These are phyloP conservation scores for Isatis tinctoria DNA, from an alignment of 345 rosid species.

Conservation along the genomic window DNA sequence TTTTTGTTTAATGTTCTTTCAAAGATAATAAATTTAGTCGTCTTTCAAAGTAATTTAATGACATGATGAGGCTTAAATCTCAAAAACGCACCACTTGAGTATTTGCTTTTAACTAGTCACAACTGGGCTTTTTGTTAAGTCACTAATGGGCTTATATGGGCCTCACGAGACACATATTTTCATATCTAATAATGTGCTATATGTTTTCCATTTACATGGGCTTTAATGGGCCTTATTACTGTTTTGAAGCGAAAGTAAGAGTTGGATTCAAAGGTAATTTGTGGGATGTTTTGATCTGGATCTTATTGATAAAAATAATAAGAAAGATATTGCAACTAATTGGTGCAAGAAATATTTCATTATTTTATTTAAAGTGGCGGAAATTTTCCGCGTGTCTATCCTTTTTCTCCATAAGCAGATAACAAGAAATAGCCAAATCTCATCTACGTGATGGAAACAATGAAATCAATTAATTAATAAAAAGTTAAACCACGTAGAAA, in stretches of 20 bases:
- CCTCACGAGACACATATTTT: not conserved
- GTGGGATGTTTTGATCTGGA: not conserved
- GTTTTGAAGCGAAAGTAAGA: not conserved
- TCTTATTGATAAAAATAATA: not conserved
- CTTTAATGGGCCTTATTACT: not conserved
- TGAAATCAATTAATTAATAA: not conserved
- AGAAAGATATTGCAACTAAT: not conserved
- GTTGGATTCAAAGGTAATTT: not conserved
- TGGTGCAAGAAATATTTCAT: not conserved
- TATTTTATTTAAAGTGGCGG: not conserved
- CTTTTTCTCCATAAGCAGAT: slow-evolving; percentile 21
- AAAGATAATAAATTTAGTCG: slow-evolving; percentile 8
- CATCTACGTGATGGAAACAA: not conserved
- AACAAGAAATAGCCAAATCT: slow-evolving; percentile 32
- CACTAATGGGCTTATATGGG: not conserved
- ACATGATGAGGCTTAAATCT: not conserved
- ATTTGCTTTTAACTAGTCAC: not conserved
- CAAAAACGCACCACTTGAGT: not conserved
- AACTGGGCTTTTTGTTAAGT: not conserved
- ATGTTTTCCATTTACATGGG: not conserved
- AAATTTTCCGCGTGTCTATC: slow-evolving; percentile 5
- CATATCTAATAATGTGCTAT: not conserved
- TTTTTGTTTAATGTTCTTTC: not conserved
- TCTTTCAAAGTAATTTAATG: slow-evolving; percentile 18
- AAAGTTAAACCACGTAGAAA: slow-evolving; percentile 11